A percentile compares a stretch with the other conserved stretches of the same genome.
phyloP scores from a whole-genome alignment of 331 rosid species.

The Quercus lobata region DNA sequence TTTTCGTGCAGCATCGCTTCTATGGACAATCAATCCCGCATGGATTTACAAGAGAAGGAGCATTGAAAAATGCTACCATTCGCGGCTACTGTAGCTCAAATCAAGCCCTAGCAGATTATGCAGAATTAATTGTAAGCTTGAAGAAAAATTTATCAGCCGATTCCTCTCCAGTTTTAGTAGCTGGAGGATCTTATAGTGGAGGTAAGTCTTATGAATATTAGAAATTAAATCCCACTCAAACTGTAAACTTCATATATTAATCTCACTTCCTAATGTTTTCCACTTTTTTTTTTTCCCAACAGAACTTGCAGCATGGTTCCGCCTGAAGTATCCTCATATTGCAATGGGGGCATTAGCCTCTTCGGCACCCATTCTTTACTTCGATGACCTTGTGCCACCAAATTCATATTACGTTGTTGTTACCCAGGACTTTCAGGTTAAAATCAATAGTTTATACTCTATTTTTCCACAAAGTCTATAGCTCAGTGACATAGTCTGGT shows the following conservation, averaged over 20 bases:
- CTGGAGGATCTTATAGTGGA: neutral
- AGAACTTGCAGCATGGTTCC: constrained; percentile 4
- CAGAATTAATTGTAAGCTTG: neutral
- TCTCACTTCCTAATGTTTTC: neutral
- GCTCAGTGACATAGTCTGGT: no score
- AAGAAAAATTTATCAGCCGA: neutral
- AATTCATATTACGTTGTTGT: constrained; percentile 39
- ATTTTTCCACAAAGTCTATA: no score
- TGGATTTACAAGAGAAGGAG: neutral
- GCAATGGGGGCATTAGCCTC: constrained; percentile 48
- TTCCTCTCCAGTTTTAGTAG: neutral
- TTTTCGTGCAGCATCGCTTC: neutral
- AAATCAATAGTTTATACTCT: neutral
- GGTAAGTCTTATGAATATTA: neutral
- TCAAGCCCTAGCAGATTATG: neutral
- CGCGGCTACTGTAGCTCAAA: neutral
- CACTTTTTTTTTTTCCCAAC: neutral
- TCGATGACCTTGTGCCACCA: constrained; percentile 38
- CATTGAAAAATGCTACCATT: neutral
- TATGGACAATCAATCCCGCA: neutral
- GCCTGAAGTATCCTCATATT: constrained; percentile 45
- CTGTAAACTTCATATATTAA: neutral
- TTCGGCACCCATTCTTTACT: constrained; percentile 44
- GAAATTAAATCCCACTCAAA: neutral
- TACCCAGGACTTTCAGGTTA: constrained; percentile 41